Base-by-base conservation (phyloP, 225 moss, liverwort and hornwort genomes). In the Rhytidiadelphus loreus region DNA sequence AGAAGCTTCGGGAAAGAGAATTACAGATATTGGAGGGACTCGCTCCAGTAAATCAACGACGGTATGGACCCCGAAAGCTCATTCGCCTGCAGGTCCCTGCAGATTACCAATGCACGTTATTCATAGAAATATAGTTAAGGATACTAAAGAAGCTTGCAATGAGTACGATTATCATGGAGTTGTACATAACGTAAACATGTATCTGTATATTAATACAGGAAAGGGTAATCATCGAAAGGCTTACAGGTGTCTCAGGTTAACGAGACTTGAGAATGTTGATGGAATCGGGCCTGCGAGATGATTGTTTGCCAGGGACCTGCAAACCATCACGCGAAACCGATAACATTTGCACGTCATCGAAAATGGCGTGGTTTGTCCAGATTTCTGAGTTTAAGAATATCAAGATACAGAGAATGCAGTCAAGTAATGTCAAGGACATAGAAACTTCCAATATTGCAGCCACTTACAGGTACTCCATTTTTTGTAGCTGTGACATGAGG, bases 11-110 rank as follows among this genome's bases (percentile, higher is more conserved):
- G 29, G 57, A 75, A 56, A 59, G 85, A 74, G 56, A 83, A 64
- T 76, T 91, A 93, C 93, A 93, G 89, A 89, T 86, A 92, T 80
- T 93, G 92, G 12, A 93, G 93, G 58, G 93, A 93, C 76, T 92
- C 92, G 89, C 93, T 93, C 93, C 93, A 93, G 86, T 92, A 93
- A 43, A 92, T 83, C 78, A 93, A 91, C 55, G 93, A 90, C 83
- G 93, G 93, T 75, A 93, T 93, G 35, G 92, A 89, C 68, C 93
- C 93, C 63, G 92, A 92, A 52, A 93, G 93, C 86, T 93, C 92
- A 82, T 93, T 93, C 69, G 89, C 89, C 86, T 93, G 93, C 78
- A 93, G 82, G 81, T 93, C 93, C 43, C 93, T 93, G 80, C 41
- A 59, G 91, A 29, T 77, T 59, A 86, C 46, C 59, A 80, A 58